Percentiles rank a stretch among this genome's conserved stretches.
These are phyloP conservation scores for Malus domestica DNA, from an alignment of 306 rosid genomes.

Conservation along the genomic window ASM211411v1 NC_041797.1:5793001-5793500, in stretches of 20 bases:
- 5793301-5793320: neutral
- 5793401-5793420: conserved; percentile 53
- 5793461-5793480: conserved; percentile 53
- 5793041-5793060: neutral
- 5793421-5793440: conserved; percentile 72
- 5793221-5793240: neutral
- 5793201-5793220: neutral
- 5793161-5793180: neutral
- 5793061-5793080: neutral
- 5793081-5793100: neutral
- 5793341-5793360: neutral
- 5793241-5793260: neutral
- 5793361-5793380: conserved; percentile 1
- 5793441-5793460: conserved; percentile 88
- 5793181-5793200: neutral
- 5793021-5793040: neutral
- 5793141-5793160: neutral
- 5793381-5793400: conserved; percentile 6
- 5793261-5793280: neutral
- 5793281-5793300: neutral
- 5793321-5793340: neutral
- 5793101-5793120: neutral
- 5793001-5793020: neutral
- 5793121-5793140: neutral
- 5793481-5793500: conserved; percentile 75